These are phyloP conservation scores for Pseudogymnoascus sp. DNA, from an alignment of 2,329 filamentous ascomycete genomes.

Conservation along the genomic window DNA sequence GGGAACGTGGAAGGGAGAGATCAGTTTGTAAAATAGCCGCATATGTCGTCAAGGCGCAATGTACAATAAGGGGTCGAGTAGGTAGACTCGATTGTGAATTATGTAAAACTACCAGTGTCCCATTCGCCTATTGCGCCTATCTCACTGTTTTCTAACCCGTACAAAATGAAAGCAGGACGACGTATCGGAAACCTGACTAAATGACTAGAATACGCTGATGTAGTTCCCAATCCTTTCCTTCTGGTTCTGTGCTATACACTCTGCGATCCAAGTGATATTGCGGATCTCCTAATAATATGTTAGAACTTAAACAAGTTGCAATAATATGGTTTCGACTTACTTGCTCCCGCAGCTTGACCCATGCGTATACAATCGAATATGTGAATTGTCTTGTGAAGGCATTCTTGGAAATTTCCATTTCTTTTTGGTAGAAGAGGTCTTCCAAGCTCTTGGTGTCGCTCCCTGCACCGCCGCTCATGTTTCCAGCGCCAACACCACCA, in stretches of 20 bases:
- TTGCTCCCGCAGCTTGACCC: conserved; percentile 96
- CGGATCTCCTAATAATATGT: conserved; percentile 72
- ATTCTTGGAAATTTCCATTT: conserved; percentile 95
- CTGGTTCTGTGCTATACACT: conserved; percentile 99
- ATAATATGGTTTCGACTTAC: conserved; percentile 42
- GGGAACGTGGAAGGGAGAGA: conserved; percentile 85
- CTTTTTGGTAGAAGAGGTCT: conserved; percentile 98
- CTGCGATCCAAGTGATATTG: conserved; percentile 98
- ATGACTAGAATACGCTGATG: conserved; percentile 82
- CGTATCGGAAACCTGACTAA: neutral
- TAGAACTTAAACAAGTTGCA: conserved; percentile 21
- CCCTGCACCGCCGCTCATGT: conserved; percentile 73
- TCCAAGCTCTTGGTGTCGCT: conserved; percentile 84
- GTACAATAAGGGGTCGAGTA: conserved; percentile 19
- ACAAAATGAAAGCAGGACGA: conserved; percentile 5
- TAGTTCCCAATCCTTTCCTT: conserved; percentile 98
- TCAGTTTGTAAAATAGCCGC: conserved; percentile 51
- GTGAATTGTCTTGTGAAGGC: conserved; percentile 96
- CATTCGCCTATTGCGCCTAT: conserved; percentile 3
- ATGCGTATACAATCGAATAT: conserved; percentile 88
- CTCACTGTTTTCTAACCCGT: conserved; percentile 3
- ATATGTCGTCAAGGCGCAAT: conserved; percentile 17
- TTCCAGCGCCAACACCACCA: conserved; percentile 65
- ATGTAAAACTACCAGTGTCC: conserved; percentile 8
- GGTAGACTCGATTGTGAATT: conserved; percentile 7